Evolutionary conservation across 768 basidiomycete species (phyloP), one percentile per base, ranked within the genome.

Genomic region (Rhodotorula babjevae): DNA sequence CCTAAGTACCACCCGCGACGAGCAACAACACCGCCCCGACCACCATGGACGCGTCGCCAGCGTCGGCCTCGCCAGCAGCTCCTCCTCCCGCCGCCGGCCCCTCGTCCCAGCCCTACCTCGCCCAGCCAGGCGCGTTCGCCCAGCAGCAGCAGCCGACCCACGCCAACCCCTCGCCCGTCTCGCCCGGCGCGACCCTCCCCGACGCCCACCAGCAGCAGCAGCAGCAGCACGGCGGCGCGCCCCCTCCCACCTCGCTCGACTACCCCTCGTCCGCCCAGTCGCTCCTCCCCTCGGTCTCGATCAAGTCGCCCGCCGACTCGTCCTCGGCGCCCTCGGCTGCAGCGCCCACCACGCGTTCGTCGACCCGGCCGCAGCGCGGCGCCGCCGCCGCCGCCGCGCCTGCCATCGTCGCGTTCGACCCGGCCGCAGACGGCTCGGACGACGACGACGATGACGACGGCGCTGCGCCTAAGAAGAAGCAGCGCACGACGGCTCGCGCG

Each of bases 381-480:
- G 36, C 21, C n/a, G n/a, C n/a, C n/a, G n/a, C n/a, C n/a, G n/a
- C n/a, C n/a, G n/a, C n/a, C 61, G 27, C 50, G 50, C 42, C 63
- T 0, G 61, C 71, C 15, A 72, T 76, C 36, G 49, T 76, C 18
- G 68, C 67, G 19, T 76, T 67, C 58, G 75, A 76, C 56, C 75
- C 75, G 29, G 58, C 70, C 44, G 68, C 68, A 1, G 68, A 25
- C 25, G 60, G 60, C 12, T 61, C 60, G 27, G 72, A 73, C 52
- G 71, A 71, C n/a, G 69, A 71, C 29, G 78, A 73, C 7, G 92
- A 92, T 58, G 90, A 89, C 29, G 89, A 88, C 78, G 90, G 88
- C 80, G 87, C 87, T 72, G 87, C 47, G 0, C 27, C 64, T 15
- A 71, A 65, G 33, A 67, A 69, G 62, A 76, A 76, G 74, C 67